Conservation (phyloP, 495 filamentous ascomycete genomes). For the Rusavskia elegans region DNA sequence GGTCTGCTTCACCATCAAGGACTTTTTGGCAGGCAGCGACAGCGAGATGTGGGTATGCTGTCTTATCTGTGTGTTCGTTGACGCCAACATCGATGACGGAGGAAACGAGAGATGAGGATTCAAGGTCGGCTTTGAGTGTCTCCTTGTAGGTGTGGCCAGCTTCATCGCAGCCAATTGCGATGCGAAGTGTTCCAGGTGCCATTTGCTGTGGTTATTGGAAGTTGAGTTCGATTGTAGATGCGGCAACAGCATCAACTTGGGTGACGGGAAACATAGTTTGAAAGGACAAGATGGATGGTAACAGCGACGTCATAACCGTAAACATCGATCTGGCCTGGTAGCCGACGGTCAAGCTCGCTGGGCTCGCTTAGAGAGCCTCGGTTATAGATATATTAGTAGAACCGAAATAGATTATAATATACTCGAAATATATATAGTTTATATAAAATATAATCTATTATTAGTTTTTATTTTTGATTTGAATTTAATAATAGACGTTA, state of each 20-base stretch:
- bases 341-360: too few relatives aligned
- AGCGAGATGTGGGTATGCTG: constrained; percentile 69
- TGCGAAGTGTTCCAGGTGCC: constrained; percentile 24
- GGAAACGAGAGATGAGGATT: constrained; percentile 47
- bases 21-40: constrained; percentile 54
- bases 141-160: constrained; percentile 68
- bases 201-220: neutral
- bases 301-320: too few relatives aligned
- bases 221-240: too few relatives aligned
- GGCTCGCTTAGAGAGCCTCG: too few relatives aligned
- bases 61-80: constrained; percentile 50
- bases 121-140: constrained; percentile 58
- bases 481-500: too few relatives aligned
- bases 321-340: too few relatives aligned
- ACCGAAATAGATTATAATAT: too few relatives aligned
- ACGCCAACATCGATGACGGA: constrained; percentile 58
- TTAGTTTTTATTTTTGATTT: too few relatives aligned
- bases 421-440: too few relatives aligned
- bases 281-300: too few relatives aligned
- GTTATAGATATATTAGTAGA: too few relatives aligned
- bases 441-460: too few relatives aligned
- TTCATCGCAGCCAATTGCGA: constrained; percentile 51
- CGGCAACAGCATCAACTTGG: neutral
- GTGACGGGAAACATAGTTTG: neutral
- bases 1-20: constrained; percentile 50